Conservation (phyloP, 371 early-diverging fungal genomes). For the Mucor indicus region DNA sequence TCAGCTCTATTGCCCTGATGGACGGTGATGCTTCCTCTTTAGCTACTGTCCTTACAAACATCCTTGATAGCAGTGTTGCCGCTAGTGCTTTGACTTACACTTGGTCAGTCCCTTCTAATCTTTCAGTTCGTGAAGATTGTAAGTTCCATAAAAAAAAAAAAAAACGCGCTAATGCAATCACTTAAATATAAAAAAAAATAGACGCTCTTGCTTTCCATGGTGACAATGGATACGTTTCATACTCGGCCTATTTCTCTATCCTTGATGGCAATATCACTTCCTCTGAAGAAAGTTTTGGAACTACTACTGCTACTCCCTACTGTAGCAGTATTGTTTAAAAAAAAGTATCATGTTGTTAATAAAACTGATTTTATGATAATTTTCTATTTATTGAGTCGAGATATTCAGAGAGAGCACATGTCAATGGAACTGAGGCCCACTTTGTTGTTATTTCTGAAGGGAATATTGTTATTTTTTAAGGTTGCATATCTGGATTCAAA, state of each 20-base stretch:
- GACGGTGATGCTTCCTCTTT: slow-evolving; percentile 10
- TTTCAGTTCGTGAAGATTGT: slow-evolving; percentile 11
- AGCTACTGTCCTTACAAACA: slow-evolving; percentile 2
- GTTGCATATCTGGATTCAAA: slow-evolving; percentile 47
- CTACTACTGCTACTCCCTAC: too few species aligned
- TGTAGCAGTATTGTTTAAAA: background rate
- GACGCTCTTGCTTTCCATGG: slow-evolving; percentile 8
- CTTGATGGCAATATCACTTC: background rate
- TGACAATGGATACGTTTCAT: slow-evolving; percentile 3
- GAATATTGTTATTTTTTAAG: background rate
- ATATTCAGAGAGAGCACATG: too few species aligned
- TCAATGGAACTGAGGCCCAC: too few species aligned
- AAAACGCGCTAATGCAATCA: too few species aligned
- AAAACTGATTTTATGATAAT: too few species aligned
- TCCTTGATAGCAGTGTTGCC: slow-evolving; percentile 10
- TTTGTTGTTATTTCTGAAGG: background rate
- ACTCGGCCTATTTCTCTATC: slow-evolving; percentile 9
- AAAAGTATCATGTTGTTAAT: background rate
- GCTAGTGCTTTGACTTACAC: slow-evolving; percentile 4
- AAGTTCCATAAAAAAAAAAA: background rate
- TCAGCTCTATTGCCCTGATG: slow-evolving; percentile 11
- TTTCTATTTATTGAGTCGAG: too few species aligned
- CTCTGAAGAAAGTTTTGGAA: too few species aligned
- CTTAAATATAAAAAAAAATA: too few species aligned
- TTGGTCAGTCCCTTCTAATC: slow-evolving; percentile 14